Base-by-base conservation (phyloP, 2,329 filamentous ascomycete genomes). In the Zalaria sp. region DNA sequence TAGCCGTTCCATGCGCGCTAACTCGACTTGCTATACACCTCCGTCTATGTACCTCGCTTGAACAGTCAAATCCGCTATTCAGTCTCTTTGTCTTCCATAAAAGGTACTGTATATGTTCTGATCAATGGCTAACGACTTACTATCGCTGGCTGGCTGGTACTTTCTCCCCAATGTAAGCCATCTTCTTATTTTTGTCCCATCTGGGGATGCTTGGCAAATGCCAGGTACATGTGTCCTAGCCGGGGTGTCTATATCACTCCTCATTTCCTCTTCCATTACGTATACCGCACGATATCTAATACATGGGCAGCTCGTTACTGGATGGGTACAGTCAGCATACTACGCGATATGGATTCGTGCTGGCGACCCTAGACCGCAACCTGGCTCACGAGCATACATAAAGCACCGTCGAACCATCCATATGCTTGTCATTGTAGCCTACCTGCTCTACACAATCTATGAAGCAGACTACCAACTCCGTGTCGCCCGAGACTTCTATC, bases 381-480 rank as follows among this genome's bases (percentile, higher is more conserved):
- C 82, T 31, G 75, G 83, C 59, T 69, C 73, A n/a, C 71, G 77
- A 2, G 78, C 78, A 49, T 84, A 76, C 59, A 69, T 72, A 48
- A 71, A 73, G 43, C 84, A 96, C 66, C 81, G 86, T 46, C 82
- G 83, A 44, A 75, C 78, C 52, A 89, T 95, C 58, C 79, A 91
- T 59, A 81, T 89, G 56, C 68, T 81, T 51, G 84, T 96, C 54
- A 81, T 96, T 39, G 69, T 81, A 38, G 65, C 75, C 46, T 98
- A 96, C 65, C 83, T 96, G 32, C 64, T 81, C 49, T 95, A 94
- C 69, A 94, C 87, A 37, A 77, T 96, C 53, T 91, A 88, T 66
- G 89, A 96, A 65, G 82, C 86, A 54, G 84, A 93, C 69, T 78
- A 83, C 66, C 78, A 85, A 48, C 71, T 94, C 27, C 81, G 77